Conservation (phyloP, 2,329 filamentous ascomycete species). For the Juglanconis oblonga region DNA sequence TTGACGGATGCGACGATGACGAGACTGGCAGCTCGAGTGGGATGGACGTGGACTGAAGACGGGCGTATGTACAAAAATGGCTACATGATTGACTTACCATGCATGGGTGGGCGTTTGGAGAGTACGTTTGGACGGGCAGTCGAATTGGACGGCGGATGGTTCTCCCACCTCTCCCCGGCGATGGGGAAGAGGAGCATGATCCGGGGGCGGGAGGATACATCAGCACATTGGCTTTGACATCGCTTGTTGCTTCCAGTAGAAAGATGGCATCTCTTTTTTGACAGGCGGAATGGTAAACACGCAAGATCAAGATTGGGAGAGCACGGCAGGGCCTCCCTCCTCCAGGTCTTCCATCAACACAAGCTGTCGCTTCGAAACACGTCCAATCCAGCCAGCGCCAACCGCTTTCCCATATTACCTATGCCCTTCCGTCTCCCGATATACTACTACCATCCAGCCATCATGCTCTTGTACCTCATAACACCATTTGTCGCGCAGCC, state of each 20-base stretch:
- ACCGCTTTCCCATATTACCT: background rate
- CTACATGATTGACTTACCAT: background rate
- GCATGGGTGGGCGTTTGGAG: no score
- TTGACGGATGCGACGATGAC: slow-evolving; percentile 1
- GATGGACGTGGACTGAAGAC: background rate
- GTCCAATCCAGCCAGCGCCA: background rate
- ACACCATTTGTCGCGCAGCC: no score
- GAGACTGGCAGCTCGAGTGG: background rate
- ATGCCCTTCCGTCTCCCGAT: background rate
- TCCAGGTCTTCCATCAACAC: background rate
- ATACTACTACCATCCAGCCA: background rate
- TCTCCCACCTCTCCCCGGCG: no score
- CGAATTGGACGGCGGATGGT: no score
- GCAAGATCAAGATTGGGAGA: no score
- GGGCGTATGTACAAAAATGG: background rate
- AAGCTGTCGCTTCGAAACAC: background rate
- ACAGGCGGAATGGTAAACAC: background rate
- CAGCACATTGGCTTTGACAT: background rate
- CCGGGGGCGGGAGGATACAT: background rate
- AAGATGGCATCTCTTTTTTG: background rate
- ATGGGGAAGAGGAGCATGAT: background rate
- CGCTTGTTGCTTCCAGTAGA: background rate
- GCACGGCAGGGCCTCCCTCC: no score
- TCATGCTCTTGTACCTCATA: background rate
- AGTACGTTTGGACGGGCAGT: no score